Percentiles rank a stretch among this genome's conserved stretches.
Conservation (phyloP, 2,329 filamentous ascomycete species). For the Alternaria solani region DNA sequence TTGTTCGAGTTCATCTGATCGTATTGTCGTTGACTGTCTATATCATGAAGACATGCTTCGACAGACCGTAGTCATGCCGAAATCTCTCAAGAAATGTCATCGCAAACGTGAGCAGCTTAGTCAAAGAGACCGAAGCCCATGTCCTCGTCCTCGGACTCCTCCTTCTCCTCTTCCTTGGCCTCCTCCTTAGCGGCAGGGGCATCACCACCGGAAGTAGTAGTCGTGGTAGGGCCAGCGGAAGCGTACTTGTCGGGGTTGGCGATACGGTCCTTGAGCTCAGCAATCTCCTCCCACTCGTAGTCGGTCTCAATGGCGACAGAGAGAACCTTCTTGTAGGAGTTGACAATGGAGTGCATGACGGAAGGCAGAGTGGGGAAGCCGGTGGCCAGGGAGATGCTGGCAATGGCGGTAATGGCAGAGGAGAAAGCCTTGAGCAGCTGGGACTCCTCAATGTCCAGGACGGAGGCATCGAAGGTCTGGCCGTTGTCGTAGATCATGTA, state of each 20-base stretch:
- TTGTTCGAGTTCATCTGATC: slow-evolving; percentile 40
- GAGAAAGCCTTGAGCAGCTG: slow-evolving; percentile 88
- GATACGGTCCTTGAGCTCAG: slow-evolving; percentile 99
- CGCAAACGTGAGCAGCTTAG: slow-evolving; percentile 48
- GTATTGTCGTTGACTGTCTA: slow-evolving; percentile 46
- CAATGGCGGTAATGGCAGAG: slow-evolving; percentile 84
- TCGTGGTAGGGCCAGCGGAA: slow-evolving; percentile 74
- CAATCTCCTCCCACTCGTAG: slow-evolving; percentile 92
- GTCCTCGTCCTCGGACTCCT: slow-evolving; percentile 65
- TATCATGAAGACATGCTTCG: slow-evolving; percentile 40
- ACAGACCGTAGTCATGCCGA: slow-evolving; percentile 26
- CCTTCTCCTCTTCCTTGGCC: slow-evolving; percentile 65
- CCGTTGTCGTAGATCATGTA: slow-evolving; percentile 97
- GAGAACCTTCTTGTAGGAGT: slow-evolving; percentile 96
- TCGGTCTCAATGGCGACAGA: slow-evolving; percentile 90
- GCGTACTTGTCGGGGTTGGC: slow-evolving; percentile 98
- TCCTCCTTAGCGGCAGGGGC: slow-evolving; percentile 52
- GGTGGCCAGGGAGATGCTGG: slow-evolving; percentile 87
- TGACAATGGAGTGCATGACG: slow-evolving; percentile 94
- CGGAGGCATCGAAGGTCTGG: slow-evolving; percentile 84
- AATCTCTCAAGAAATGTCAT: slow-evolving; percentile 32
- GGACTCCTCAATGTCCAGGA: slow-evolving; percentile 93
- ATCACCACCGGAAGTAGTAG: slow-evolving; percentile 61
- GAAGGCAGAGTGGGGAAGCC: slow-evolving; percentile 97
- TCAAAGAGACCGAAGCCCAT: slow-evolving; percentile 65